phyloP scores from a whole-genome alignment of 2,329 filamentous ascomycete species.

The Nigrograna mackinnonii region DNA sequence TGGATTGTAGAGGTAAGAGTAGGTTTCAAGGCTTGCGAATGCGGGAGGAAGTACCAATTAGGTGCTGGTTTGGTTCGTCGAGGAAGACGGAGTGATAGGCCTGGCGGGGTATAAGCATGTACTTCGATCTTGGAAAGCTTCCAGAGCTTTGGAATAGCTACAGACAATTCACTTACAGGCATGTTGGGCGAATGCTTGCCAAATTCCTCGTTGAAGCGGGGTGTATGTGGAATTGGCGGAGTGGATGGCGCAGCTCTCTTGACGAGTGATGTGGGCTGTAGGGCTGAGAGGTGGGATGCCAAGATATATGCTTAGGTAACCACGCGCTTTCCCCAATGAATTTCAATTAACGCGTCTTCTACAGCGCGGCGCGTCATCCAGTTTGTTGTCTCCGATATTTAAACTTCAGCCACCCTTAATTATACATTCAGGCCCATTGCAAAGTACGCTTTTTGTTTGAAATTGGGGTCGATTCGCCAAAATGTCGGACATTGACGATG shows the following conservation, averaged over 20 bases:
- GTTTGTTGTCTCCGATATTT: too few relatives aligned
- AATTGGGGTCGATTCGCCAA: constrained; percentile 13
- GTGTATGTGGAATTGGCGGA: constrained; percentile 22
- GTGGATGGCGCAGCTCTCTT: constrained; percentile 29
- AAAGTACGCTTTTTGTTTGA: too few relatives aligned
- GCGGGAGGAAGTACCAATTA: constrained; percentile 57
- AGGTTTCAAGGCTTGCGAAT: neutral
- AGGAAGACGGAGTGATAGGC: constrained; percentile 98
- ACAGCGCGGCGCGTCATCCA: constrained; percentile 19
- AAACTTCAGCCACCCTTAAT: too few relatives aligned
- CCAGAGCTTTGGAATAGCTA: neutral
- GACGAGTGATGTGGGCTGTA: constrained; percentile 27
- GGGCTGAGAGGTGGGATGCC: constrained; percentile 32
- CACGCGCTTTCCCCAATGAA: constrained; percentile 15
- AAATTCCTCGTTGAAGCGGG: constrained; percentile 5
- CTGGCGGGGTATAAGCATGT: constrained; percentile 50
- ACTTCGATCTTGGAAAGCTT: neutral
- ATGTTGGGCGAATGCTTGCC: constrained; percentile 41
- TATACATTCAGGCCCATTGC: too few relatives aligned
- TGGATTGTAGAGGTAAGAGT: constrained; percentile 21
- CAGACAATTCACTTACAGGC: constrained; percentile 46
- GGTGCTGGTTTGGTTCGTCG: constrained; percentile 71
- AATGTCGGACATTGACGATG: constrained; percentile 64
- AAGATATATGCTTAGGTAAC: constrained; percentile 5
- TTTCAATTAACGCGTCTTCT: constrained; percentile 39